phyloP scores from a whole-genome alignment of 139 green algal genomes.

The Chlamydomonas applanata region DNA sequence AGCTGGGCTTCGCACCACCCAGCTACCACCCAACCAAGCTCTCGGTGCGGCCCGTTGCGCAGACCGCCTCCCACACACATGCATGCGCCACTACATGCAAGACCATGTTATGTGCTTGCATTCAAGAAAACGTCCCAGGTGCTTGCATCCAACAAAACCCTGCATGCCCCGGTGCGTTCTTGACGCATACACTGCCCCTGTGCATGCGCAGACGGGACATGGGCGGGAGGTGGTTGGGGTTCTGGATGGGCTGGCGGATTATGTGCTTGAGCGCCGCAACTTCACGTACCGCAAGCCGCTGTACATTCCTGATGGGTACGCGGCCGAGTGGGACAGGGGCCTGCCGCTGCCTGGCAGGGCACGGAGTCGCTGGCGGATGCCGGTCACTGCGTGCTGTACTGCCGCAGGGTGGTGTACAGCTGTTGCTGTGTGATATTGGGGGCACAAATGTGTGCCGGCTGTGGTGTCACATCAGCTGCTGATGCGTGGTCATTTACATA shows the following conservation, averaged over 20 bases:
- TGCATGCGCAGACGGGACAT: slow-evolving; percentile 38
- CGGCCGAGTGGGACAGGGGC: no score
- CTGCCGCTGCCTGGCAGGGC: no score
- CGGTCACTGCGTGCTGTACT: no score
- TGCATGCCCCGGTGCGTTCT: neutral
- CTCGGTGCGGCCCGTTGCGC: no score
- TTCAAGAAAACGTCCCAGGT: slow-evolving; percentile 20
- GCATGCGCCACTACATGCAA: no score
- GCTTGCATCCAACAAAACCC: neutral
- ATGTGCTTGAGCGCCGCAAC: slow-evolving; percentile 44
- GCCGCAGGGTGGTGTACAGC: neutral
- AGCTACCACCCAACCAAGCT: slow-evolving; percentile 65
- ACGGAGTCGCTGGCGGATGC: no score
- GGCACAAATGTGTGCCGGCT: no score
- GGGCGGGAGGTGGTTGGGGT: slow-evolving; percentile 62
- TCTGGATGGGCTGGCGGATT: slow-evolving; percentile 55
- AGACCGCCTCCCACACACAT: no score
- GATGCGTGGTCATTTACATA: no score
- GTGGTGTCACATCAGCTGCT: no score
- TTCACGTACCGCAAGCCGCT: slow-evolving; percentile 51
- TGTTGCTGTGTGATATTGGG: neutral
- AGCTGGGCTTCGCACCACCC: slow-evolving; percentile 46
- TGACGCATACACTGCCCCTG: neutral
- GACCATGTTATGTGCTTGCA: slow-evolving; percentile 39
- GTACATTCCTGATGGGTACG: slow-evolving; percentile 48